Conservation (phyloP, 2,329 filamentous ascomycete genomes). For the Ilyonectria robusta region DNA sequence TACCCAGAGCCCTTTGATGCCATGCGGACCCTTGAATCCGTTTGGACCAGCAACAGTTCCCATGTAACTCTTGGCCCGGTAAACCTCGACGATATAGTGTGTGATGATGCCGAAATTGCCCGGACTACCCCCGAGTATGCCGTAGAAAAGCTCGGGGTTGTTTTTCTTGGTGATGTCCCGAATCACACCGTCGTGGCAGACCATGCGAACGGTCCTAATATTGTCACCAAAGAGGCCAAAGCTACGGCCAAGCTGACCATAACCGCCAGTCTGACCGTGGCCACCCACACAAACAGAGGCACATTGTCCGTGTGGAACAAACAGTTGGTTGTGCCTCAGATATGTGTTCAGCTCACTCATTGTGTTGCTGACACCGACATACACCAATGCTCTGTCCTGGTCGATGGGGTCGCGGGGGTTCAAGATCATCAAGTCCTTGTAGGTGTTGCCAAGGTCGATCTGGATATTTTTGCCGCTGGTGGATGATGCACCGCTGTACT, state of each 20-base stretch:
- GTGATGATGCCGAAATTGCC: conserved; percentile 71
- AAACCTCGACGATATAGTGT: conserved; percentile 64
- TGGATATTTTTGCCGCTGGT: conserved; percentile 61
- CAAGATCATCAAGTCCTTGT: conserved; percentile 48
- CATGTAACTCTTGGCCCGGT: conserved; percentile 53
- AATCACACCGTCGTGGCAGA: conserved; percentile 62
- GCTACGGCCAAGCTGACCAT: conserved; percentile 61
- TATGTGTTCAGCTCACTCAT: conserved; percentile 60
- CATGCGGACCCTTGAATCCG: conserved; percentile 37
- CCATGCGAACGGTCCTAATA: conserved; percentile 61
- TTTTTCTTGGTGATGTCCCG: conserved; percentile 61
- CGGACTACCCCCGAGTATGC: conserved; percentile 69
- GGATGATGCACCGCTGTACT: conserved; percentile 65
- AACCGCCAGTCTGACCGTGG: conserved; percentile 64
- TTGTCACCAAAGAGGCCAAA: conserved; percentile 70
- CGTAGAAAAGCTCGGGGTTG: conserved; percentile 72
- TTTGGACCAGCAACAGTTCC: conserved; percentile 44
- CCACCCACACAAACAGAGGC: conserved; percentile 61
- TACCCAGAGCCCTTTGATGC: conserved; percentile 58
- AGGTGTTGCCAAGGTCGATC: conserved; percentile 58
- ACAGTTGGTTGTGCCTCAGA: conserved; percentile 56
- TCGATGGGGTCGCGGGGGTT: conserved; percentile 34
- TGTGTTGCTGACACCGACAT: conserved; percentile 58
- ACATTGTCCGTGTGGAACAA: conserved; percentile 63
- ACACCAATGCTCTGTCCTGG: conserved; percentile 54